Evolutionary conservation across 805 yeast genomes (phyloP).

Genomic region (Wickerhamiella kazuoi): DNA sequence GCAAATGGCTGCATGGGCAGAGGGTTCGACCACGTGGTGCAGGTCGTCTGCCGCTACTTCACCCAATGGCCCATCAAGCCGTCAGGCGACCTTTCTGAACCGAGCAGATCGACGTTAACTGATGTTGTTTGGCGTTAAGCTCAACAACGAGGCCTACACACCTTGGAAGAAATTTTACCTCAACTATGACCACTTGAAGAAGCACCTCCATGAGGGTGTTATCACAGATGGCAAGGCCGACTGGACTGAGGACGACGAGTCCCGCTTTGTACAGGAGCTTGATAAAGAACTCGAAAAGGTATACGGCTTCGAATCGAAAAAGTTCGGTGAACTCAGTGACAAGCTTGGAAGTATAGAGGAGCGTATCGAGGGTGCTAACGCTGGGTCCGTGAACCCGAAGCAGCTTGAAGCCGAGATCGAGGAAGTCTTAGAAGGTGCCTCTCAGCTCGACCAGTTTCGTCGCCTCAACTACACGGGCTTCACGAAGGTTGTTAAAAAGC

Average conservation of each 20-base stretch:
- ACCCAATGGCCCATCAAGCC: no score
- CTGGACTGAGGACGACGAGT: slow-evolving; percentile 76
- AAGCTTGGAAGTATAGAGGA: slow-evolving; percentile 48
- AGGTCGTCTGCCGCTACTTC: no score
- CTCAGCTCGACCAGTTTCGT: slow-evolving; percentile 76
- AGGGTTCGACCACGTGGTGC: no score
- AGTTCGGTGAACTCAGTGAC: slow-evolving; percentile 50
- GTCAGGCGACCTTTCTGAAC: no score
- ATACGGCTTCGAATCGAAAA: slow-evolving; percentile 61
- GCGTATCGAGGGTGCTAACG: slow-evolving; percentile 28
- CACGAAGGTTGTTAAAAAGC: slow-evolving; percentile 85
- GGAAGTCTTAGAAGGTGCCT: slow-evolving; percentile 52
- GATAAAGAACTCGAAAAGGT: slow-evolving; percentile 87
- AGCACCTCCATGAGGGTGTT: slow-evolving; percentile 45
- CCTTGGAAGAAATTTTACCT: slow-evolving; percentile 91
- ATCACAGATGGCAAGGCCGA: slow-evolving; percentile 23
- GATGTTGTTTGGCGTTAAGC: slow-evolving; percentile 77
- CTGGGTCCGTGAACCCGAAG: slow-evolving; percentile 29
- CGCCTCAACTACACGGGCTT: slow-evolving; percentile 90
- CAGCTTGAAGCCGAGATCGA: slow-evolving; percentile 55
- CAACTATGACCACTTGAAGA: slow-evolving; percentile 76
- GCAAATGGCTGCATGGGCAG: no score
- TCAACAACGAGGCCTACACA: slow-evolving; percentile 61
- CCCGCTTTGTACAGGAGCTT: slow-evolving; percentile 53
- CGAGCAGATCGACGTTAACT: no score